Evolutionary conservation across 2,329 filamentous ascomycete species (phyloP).

Genomic region (Talaromyces sp.): DNA sequence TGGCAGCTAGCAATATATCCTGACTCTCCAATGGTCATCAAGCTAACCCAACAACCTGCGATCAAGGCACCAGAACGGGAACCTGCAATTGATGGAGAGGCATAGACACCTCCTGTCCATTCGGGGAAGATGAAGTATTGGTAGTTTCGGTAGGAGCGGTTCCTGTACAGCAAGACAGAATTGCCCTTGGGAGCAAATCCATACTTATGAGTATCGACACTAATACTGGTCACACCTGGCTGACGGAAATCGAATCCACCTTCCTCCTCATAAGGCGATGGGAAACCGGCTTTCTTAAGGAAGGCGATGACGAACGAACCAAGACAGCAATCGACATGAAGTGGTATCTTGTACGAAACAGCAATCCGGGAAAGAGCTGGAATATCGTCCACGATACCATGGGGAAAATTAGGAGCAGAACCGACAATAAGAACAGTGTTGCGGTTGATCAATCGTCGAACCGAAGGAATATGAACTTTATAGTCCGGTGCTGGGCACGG

Average conservation of each 20-base stretch:
- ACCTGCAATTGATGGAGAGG: slow-evolving; percentile 84
- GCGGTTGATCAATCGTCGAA: slow-evolving; percentile 81
- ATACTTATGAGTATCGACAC: slow-evolving; percentile 97
- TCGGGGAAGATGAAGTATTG: slow-evolving; percentile 96
- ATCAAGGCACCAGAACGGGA: slow-evolving; percentile 90
- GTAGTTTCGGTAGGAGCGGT: slow-evolving; percentile 68
- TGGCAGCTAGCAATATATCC: slow-evolving; percentile 85
- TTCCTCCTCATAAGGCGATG: slow-evolving; percentile 55
- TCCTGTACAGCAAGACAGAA: slow-evolving; percentile 86
- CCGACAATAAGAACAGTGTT: slow-evolving; percentile 94
- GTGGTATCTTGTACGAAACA: slow-evolving; percentile 68
- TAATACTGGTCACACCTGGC: slow-evolving; percentile 90
- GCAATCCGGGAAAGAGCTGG: slow-evolving; percentile 77
- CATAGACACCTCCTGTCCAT: slow-evolving; percentile 95
- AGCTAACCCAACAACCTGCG: slow-evolving; percentile 87
- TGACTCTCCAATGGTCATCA: slow-evolving; percentile 80
- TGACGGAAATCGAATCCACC: slow-evolving; percentile 89
- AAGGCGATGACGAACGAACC: slow-evolving; percentile 93
- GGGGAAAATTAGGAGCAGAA: slow-evolving; percentile 94
- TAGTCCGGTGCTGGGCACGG: slow-evolving; percentile 78
- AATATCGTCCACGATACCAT: slow-evolving; percentile 97
- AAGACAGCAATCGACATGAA: slow-evolving; percentile 97
- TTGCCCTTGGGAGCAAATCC: slow-evolving; percentile 98
- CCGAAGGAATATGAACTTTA: slow-evolving; percentile 72
- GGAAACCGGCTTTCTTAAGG: slow-evolving; percentile 85